A percentile compares a stretch with the other conserved stretches of the same genome.
phyloP scores from a whole-genome alignment of 345 rosid genomes.

The Physaria fendleri region DNA sequence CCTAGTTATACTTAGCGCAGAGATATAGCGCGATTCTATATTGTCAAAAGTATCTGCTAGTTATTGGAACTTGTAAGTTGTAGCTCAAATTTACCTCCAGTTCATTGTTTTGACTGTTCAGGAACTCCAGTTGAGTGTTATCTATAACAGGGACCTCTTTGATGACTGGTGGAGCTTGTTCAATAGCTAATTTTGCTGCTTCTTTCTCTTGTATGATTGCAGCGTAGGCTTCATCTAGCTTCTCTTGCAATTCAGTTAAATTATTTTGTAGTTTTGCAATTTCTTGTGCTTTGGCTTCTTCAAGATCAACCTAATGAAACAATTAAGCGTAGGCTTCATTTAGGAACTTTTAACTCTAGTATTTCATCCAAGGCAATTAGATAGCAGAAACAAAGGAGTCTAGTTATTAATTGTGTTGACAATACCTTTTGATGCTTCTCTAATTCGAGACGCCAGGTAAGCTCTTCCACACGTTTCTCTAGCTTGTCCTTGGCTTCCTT shows the following conservation, averaged over 20 bases:
- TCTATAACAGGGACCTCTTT: slow-evolving; percentile 59
- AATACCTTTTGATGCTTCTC: slow-evolving; percentile 58
- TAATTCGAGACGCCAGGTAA: slow-evolving; percentile 50
- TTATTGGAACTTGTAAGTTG: neutral
- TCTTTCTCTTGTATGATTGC: slow-evolving; percentile 45
- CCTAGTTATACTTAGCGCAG: no score
- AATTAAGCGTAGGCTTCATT: neutral
- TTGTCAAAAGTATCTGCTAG: slow-evolving; percentile 9
- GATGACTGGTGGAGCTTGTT: slow-evolving; percentile 62
- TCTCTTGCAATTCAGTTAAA: slow-evolving; percentile 43
- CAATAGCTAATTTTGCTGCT: slow-evolving; percentile 54
- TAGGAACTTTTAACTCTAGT: neutral
- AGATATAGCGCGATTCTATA: no score
- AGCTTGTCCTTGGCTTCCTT: slow-evolving; percentile 62
- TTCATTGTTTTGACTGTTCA: slow-evolving; percentile 38
- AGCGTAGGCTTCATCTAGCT: slow-evolving; percentile 46
- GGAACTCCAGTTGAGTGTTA: slow-evolving; percentile 40
- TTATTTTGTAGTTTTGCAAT: slow-evolving; percentile 42
- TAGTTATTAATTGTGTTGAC: neutral
- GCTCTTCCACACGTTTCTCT: slow-evolving; percentile 62
- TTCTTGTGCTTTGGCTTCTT: slow-evolving; percentile 63
- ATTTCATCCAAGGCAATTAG: neutral
- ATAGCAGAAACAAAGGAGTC: neutral
- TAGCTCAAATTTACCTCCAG: slow-evolving; percentile 40
- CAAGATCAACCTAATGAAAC: slow-evolving; percentile 47